A percentile compares a stretch with the other conserved stretches of the same genome.
These are phyloP conservation scores for Globisporangium orthogonon DNA, from an alignment of 352 stramenopile genomes.

Conservation along the genomic window DNA sequence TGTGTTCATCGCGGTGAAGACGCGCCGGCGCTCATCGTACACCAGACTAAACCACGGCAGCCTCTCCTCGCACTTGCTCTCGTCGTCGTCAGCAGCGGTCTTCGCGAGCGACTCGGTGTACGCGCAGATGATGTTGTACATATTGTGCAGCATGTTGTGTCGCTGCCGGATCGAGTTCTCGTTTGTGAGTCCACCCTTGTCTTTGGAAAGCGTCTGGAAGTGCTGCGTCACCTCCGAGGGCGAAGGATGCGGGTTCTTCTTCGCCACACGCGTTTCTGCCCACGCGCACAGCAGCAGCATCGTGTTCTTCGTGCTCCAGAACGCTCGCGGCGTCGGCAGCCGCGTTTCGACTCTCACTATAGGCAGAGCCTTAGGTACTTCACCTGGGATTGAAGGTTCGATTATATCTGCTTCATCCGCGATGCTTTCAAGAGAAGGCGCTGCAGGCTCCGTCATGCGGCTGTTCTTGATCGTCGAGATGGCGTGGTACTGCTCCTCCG, in stretches of 20 bases:
- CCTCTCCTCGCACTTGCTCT: not conserved
- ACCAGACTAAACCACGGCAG: not conserved
- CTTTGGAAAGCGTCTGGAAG: not conserved
- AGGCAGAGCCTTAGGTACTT: not conserved
- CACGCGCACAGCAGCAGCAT: not conserved
- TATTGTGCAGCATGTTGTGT: not conserved
- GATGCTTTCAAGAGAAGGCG: too few relatives aligned
- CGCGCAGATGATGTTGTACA: conserved; percentile 1
- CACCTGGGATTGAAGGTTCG: not conserved
- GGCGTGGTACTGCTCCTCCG: not conserved
- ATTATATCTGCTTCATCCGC: not conserved
- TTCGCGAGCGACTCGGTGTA: not conserved
- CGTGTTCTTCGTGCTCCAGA: conserved; percentile 1
- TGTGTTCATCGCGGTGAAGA: not conserved
- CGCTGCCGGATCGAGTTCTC: conserved; percentile 1
- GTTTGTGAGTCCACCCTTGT: not conserved
- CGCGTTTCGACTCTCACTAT: not conserved
- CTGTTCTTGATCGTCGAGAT: conserved; percentile 1
- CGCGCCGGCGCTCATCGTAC: not conserved
- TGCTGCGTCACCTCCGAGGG: not conserved
- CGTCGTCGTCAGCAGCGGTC: not conserved
- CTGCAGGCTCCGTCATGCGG: not conserved
- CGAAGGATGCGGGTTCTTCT: not conserved
- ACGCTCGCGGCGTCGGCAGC: not conserved
- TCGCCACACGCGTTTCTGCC: not conserved